A percentile compares a stretch with the other conserved stretches of the same genome.
These are phyloP conservation scores for Ascobolus immersus DNA, from an alignment of 495 filamentous ascomycete species.

Conservation along the genomic window DNA sequence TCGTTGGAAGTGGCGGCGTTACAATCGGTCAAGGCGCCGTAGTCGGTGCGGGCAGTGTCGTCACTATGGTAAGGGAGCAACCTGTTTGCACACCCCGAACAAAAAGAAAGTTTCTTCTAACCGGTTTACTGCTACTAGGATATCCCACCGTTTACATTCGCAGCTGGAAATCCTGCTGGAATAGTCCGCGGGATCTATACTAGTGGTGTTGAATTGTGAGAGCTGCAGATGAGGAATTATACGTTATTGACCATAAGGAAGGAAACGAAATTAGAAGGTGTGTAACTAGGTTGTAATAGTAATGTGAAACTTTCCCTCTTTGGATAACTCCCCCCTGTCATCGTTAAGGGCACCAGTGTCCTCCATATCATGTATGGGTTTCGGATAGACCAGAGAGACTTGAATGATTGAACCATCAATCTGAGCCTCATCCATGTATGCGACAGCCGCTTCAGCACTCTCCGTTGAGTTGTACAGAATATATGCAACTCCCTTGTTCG, in stretches of 20 bases:
- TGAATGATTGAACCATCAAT: slow-evolving; percentile 68
- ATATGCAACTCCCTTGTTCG: slow-evolving; percentile 84
- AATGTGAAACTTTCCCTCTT: too few relatives aligned
- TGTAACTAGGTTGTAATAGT: too few relatives aligned
- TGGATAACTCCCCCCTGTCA: too few relatives aligned
- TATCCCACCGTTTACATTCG: slow-evolving; percentile 35
- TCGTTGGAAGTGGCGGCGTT: slow-evolving; percentile 28
- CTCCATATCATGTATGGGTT: slow-evolving; percentile 28
- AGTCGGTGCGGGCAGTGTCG: slow-evolving; percentile 65
- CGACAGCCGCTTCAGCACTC: slow-evolving; percentile 69
- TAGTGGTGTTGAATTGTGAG: slow-evolving; percentile 13
- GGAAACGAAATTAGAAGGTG: too few relatives aligned
- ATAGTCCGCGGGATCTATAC: slow-evolving; percentile 28
- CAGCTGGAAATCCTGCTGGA: slow-evolving; percentile 36
- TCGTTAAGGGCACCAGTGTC: too few relatives aligned
- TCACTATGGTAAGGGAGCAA: slow-evolving; percentile 43
- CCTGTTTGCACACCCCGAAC: neutral
- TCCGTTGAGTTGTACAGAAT: slow-evolving; percentile 55
- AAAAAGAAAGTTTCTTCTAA: slow-evolving; percentile 5
- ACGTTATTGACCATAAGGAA: too few relatives aligned
- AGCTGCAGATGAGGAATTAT: too few relatives aligned
- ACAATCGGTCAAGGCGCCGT: slow-evolving; percentile 55
- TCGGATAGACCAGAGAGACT: slow-evolving; percentile 82
- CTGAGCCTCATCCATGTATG: slow-evolving; percentile 95
- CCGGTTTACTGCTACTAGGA: slow-evolving; percentile 19